Evolutionary conservation across 352 stramenopile species (phyloP), one percentile per base, ranked within the genome.

Genomic region (Thraustochytrium sp.): DNA sequence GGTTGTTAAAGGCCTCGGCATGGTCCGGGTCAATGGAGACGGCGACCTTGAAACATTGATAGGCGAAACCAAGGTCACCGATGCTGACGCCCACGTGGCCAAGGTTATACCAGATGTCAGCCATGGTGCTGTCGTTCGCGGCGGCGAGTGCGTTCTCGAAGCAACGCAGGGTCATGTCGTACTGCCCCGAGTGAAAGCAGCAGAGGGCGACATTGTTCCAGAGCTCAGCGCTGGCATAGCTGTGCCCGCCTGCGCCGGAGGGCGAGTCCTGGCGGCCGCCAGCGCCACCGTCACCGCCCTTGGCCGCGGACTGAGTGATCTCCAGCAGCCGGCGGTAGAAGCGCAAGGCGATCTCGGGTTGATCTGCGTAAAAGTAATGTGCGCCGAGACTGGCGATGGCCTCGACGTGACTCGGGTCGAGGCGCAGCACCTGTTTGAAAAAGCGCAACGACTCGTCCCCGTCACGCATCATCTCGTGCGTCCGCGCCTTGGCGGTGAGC

Each of bases 21-120:
- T 97, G 93, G 87, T 94, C 94, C 76, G 87, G 90, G 87, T 97
- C 93, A 9, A 96, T 90, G 0, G 92, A 92, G 23, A 97, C 89
- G 16, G 93, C 91, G 48, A 98, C 91, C 87, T 97, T 97, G 87
- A 97, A 96, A 4, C 92, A 92, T 86, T 97, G 93, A 87, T 96
- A 97, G 16, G 93, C 94, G 42, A 97, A 88, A 3, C 91, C 93
- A 26, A 97, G 84, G 86, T 98, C 94, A 34, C 93, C 93, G 46
- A 98, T 94, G 84, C 92, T 92, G 49, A 98, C 92, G 8, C 90
- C 94, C 40, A 97, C 91, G 72, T 97, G 93, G 0, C 93, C 94
- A 40, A 97, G 89, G 86, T 97, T 97, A 89, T 96, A 97, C 94
- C 94, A 97, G 37, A 98, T 89, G 87, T 98, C 93, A 37, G 92